Evolutionary conservation across 2,329 filamentous ascomycete genomes (phyloP).

Genomic region (Cryphonectria naterciae): DNA sequence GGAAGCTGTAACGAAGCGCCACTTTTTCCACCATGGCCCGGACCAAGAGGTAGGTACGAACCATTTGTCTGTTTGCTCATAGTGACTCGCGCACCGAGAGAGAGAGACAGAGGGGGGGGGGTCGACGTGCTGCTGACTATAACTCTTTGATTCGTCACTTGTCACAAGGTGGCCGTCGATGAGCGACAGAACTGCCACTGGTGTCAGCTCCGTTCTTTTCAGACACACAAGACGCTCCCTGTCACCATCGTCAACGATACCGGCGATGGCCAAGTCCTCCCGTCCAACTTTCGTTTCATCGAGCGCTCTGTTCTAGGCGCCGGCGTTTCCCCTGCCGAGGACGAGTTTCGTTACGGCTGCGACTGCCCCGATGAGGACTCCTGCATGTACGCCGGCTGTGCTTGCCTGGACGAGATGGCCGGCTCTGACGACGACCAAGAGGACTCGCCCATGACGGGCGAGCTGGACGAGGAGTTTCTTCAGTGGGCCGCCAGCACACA

Average conservation of each 20-base stretch:
- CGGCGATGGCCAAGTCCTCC: conserved; percentile 56
- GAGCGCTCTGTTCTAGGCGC: conserved; percentile 60
- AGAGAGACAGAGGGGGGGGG: conserved; percentile 39
- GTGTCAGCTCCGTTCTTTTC: conserved; percentile 63
- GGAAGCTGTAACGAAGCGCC: conserved; percentile 50
- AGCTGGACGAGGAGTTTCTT: conserved; percentile 38
- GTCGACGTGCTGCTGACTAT: conserved; percentile 23
- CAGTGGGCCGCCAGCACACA: conserved; percentile 27
- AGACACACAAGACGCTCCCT: conserved; percentile 51
- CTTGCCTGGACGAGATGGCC: conserved; percentile 63
- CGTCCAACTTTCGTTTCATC: conserved; percentile 71
- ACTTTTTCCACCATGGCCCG: conserved; percentile 56
- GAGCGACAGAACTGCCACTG: conserved; percentile 54
- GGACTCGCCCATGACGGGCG: conserved; percentile 50
- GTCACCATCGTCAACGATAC: conserved; percentile 68
- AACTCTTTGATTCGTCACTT: background rate
- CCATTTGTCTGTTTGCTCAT: background rate
- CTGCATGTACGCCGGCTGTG: conserved; percentile 70
- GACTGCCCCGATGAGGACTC: conserved; percentile 63
- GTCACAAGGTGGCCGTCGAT: conserved; percentile 13
- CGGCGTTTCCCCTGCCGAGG: conserved; percentile 63
- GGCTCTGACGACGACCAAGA: conserved; percentile 61
- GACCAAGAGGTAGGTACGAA: conserved; percentile 34
- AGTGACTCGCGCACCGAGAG: conserved; percentile 39
- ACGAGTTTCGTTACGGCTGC: conserved; percentile 71